Conservation (phyloP, 495 filamentous ascomycete species). For the Aspergillus haitiensis region DNA sequence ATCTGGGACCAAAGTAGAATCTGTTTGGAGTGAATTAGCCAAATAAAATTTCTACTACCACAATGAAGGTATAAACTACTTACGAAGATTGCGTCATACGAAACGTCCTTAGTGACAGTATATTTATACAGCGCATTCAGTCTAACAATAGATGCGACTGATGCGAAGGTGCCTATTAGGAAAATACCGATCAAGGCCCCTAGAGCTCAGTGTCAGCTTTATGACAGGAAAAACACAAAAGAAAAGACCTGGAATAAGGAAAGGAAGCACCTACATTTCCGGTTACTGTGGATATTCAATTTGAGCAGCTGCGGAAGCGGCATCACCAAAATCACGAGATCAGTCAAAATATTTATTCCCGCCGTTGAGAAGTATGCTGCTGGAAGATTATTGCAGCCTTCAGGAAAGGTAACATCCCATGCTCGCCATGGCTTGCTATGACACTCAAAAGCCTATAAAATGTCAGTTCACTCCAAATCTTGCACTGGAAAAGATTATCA, state of each 20-base stretch:
- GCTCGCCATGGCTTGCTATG: constrained; percentile 25
- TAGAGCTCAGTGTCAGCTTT: not conserved
- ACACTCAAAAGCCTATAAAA: constrained; percentile 24
- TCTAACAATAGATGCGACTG: constrained; percentile 22
- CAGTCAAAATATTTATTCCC: constrained; percentile 33
- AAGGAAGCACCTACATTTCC: constrained; percentile 16
- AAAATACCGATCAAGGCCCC: constrained; percentile 23
- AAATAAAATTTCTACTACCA: not conserved
- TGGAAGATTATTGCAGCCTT: constrained; percentile 20
- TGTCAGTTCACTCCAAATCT: not conserved
- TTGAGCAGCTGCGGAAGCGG: constrained; percentile 34
- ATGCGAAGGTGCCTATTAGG: constrained; percentile 21
- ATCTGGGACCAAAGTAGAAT: constrained; percentile 26
- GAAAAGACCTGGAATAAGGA: not conserved
- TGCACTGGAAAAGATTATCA: not conserved
- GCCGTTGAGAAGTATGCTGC: constrained; percentile 22
- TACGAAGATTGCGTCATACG: constrained; percentile 19
- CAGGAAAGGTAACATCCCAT: constrained; percentile 22
- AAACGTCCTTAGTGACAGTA: constrained; percentile 16
- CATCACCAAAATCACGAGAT: constrained; percentile 31
- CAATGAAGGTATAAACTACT: not conserved
- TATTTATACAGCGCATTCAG: constrained; percentile 23
- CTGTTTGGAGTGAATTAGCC: not conserved
- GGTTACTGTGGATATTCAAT: constrained; percentile 19
- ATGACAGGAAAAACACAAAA: not conserved